Base-by-base conservation (phyloP, 768 basidiomycete genomes). In the Phanerochaete carnosa region DNA sequence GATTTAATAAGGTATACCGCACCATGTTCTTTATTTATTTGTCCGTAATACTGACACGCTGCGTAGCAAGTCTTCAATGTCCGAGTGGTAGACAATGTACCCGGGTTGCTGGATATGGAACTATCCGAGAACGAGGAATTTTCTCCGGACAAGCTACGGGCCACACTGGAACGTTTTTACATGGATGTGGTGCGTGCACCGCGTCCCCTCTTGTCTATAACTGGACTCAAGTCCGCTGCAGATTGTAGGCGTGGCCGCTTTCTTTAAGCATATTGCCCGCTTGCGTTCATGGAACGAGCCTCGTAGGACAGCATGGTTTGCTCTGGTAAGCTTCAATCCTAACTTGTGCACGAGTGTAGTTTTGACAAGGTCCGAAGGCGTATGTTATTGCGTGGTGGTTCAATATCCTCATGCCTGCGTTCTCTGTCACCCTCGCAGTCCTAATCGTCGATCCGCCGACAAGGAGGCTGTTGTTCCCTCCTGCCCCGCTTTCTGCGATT, bases 231-330 rank as follows among this genome's bases (percentile, higher is more conserved):
- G 22, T 57, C 55, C 37, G 3, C 22, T 47, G 26, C 28, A 71
- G 70, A 70, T 76, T 35, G 67, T 75, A 11, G 73, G 75, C 0
- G 29, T 71, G 29, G 65, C 74, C 1, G 61, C 68, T 0, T 67
- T 73, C 50, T 67, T 66, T 6, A 76, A 73, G 63, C 77, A 80
- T 60, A 65, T 79, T 11, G 69, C 70, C 16, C 65, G 77, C 29
- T 62, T 80, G 3, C 68, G 76, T 15, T 73, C 73, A 8, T 80
- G 79, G 79, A 74, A 75, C 57, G 77, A 80, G 53, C 70, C 66
- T 28, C 68, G 65, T 22, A 66, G 71, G 23, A 73, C 71, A n/a
- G 70, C 67, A 23, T 69, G 62, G 13, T 71, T 65, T 19, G 71
- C 64, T 63, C 69, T 66, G 53, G 73, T 70, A 62, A 61, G 71